A percentile compares a stretch with the other conserved stretches of the same genome.
Conservation (phyloP, 768 basidiomycete genomes). For the Hydnomerulius pinastri region DNA sequence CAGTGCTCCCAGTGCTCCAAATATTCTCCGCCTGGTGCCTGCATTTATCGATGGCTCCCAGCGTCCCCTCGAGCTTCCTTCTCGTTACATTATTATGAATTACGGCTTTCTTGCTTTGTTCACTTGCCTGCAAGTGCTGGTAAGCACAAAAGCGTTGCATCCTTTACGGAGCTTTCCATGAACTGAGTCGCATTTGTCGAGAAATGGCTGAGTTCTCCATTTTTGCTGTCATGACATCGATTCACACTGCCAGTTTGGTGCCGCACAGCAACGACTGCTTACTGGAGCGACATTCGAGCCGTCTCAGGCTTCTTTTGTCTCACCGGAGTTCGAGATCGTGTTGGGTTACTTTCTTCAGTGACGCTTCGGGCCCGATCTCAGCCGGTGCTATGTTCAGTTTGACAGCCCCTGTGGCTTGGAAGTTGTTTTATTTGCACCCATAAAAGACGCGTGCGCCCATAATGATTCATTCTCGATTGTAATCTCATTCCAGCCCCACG, state of each 20-base stretch:
- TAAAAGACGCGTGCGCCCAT: constrained; percentile 28
- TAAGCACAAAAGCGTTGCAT: constrained; percentile 16
- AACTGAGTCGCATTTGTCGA: constrained; percentile 10
- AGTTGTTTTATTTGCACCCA: constrained; percentile 20
- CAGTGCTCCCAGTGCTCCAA: no score
- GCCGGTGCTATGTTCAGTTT: constrained; percentile 12
- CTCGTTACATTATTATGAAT: neutral
- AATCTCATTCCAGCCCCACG: constrained; percentile 17
- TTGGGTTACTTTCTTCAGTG: constrained; percentile 6
- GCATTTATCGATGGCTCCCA: no score
- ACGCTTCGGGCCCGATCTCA: constrained; percentile 16
- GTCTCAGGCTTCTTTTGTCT: constrained; percentile 8
- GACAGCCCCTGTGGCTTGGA: constrained; percentile 32
- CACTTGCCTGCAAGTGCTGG: neutral
- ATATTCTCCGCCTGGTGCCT: no score
- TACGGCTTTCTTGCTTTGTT: constrained; percentile 8
- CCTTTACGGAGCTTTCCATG: constrained; percentile 7
- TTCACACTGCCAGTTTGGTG: constrained; percentile 10
- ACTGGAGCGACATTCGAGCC: neutral
- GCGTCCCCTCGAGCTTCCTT: neutral
- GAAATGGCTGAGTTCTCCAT: constrained; percentile 21
- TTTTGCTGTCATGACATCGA: constrained; percentile 21
- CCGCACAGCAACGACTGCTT: constrained; percentile 6
- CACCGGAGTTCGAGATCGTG: constrained; percentile 8
- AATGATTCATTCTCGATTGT: constrained; percentile 12